Percentiles rank a stretch among this genome's conserved stretches.
Conservation (phyloP, 176 grass and related monocot genomes). For the Lolium multiflorum region DNA sequence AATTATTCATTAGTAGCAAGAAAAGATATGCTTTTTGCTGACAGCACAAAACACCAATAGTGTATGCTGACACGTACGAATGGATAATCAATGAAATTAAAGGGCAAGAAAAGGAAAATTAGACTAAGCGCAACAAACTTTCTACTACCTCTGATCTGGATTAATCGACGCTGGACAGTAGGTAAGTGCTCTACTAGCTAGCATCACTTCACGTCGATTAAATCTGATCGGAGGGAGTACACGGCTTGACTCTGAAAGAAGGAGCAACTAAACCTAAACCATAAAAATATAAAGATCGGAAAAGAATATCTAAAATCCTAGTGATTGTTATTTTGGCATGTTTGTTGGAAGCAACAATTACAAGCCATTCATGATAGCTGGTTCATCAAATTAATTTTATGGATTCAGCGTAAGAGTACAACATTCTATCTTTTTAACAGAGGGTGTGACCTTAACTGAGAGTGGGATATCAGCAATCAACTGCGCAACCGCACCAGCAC, state of each 20-base stretch:
- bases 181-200: too few relatives aligned
- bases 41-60: conserved; percentile 41
- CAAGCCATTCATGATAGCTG: conserved; percentile 15
- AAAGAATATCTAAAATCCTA: conserved; percentile 14
- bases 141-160: background rate
- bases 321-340: background rate
- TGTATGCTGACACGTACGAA: background rate
- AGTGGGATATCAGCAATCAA: conserved; percentile 95
- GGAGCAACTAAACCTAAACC: background rate
- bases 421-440: background rate
- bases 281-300: background rate
- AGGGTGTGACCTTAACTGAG: conserved; percentile 74
- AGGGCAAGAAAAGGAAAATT: background rate
- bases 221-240: background rate
- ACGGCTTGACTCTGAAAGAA: background rate
- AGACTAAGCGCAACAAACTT: background rate
- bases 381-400: background rate
- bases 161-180: too few relatives aligned
- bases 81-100: background rate
- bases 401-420: conserved; percentile 14
- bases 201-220: too few relatives aligned
- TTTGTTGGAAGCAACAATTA: conserved; percentile 21
- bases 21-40: conserved; percentile 7
- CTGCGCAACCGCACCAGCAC: conserved; percentile 93
- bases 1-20: background rate